Evolutionary conservation across 352 stramenopile species (phyloP).

Genomic region (Globisporangium cystogenes): DNA sequence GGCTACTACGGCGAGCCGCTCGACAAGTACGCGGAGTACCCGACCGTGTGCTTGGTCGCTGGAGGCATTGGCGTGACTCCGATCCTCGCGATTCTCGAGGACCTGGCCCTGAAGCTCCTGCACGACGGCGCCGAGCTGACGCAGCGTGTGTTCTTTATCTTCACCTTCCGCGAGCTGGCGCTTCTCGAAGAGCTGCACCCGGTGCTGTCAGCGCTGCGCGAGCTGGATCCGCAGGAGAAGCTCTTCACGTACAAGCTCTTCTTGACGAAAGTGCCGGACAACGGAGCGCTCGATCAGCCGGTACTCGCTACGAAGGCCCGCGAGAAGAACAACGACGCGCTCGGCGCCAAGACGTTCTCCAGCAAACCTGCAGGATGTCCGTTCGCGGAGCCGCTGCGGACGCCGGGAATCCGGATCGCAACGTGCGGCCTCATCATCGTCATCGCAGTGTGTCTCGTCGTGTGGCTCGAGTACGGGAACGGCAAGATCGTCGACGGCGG

Average conservation of each 20-base stretch:
- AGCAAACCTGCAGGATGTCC: background rate
- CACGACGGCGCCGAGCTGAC: background rate
- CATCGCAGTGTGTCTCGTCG: conserved; percentile 13
- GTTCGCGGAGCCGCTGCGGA: conserved; percentile 21
- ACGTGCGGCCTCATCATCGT: conserved; percentile 17
- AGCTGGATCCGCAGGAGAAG: background rate
- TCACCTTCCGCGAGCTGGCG: conserved; percentile 4
- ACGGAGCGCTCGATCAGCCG: conserved; percentile 11
- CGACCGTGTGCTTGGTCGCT: conserved; percentile 22
- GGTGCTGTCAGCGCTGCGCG: background rate
- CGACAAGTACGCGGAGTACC: conserved; percentile 27
- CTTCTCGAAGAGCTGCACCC: background rate
- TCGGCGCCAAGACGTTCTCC: background rate
- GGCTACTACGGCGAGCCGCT: conserved; percentile 34
- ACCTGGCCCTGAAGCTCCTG: conserved; percentile 10
- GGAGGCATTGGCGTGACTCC: conserved; percentile 36
- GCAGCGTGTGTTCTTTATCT: conserved; percentile 16
- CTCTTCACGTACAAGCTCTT: conserved; percentile 15
- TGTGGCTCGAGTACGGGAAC: conserved; percentile 18
- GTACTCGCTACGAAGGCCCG: conserved; percentile 6
- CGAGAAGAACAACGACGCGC: background rate
- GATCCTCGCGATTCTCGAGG: conserved; percentile 30
- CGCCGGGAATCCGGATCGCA: background rate
- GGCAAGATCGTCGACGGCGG: conserved; percentile 18
- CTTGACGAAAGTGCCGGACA: conserved; percentile 13